Evolutionary conservation across 176 grass and related monocot genomes (phyloP).

Genomic region (Lolium multiflorum): DNA sequence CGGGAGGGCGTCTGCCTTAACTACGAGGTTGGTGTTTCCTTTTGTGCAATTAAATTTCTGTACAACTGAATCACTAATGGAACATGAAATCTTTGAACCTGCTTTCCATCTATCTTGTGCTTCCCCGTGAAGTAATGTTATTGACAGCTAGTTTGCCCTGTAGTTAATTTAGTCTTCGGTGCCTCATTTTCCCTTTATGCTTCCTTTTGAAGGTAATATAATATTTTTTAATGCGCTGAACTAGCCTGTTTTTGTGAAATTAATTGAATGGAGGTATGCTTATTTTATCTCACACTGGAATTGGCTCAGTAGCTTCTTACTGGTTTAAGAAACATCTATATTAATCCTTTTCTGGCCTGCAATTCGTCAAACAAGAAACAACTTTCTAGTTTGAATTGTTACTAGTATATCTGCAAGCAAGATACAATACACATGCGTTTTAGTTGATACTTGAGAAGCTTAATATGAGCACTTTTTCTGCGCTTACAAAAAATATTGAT

Average conservation of each 20-base stretch:
- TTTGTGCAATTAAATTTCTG: slow-evolving; percentile 32
- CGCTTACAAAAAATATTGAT: background rate
- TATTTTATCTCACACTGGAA: background rate
- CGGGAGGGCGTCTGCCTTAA: slow-evolving; percentile 79
- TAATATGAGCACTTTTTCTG: background rate
- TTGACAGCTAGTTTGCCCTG: slow-evolving; percentile 6
- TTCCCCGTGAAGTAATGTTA: slow-evolving; percentile 37
- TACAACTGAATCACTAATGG: slow-evolving; percentile 24
- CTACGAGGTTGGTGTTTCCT: slow-evolving; percentile 64
- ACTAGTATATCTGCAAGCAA: background rate
- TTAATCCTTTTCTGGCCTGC: background rate
- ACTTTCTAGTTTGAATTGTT: slow-evolving; percentile 13
- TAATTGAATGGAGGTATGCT: background rate
- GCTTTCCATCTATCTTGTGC: slow-evolving; percentile 27
- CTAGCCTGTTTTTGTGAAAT: background rate
- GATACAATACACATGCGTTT: background rate
- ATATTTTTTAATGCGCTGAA: slow-evolving; percentile 17
- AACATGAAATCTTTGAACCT: slow-evolving; percentile 26
- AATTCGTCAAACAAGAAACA: slow-evolving; percentile 14
- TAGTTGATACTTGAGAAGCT: slow-evolving; percentile 3
- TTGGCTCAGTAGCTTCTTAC: background rate
- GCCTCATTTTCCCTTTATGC: slow-evolving; percentile 2
- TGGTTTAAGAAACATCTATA: background rate
- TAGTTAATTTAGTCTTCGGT: background rate
- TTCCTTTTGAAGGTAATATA: slow-evolving; percentile 26